Base-by-base conservation (phyloP, 164 flowering plant genomes). In the Piper betle region DNA sequence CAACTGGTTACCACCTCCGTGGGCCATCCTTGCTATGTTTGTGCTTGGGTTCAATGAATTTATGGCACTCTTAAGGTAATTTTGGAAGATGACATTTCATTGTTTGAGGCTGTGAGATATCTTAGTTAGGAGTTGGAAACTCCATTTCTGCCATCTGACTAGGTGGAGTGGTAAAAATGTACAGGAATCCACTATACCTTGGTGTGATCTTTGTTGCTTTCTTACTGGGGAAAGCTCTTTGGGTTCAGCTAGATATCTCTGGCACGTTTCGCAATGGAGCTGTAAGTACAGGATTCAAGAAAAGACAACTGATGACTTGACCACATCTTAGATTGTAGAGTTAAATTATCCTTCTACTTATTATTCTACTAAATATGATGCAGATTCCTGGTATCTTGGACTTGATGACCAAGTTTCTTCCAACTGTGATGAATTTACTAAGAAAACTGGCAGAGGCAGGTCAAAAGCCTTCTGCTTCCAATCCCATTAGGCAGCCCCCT, bases 371-470 rank as follows among this genome's bases (percentile, higher is more conserved):
- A 25, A 25, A 4, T 58, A 16, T 6, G 3, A 37, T 58, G 52
- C 90, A 93, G 99, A 84, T 93, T 77, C 94, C 97, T 13, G 99
- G 97, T 42, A 72, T 93, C 42, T 74, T 93, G 25, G 83, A 96
- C 17, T 57, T 93, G 60, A 83, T 92, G 17, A 79, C 87, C 16
- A 90, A 84, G 79, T 74, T 93, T 62, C 72, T 90, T 55, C 99
- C 99, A 17, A 87, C 96, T 15, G 72, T 93, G 55, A 88, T 84
- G 90, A 86, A 86, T 76, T 80, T 93, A 70, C 82, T 90, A 12
- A 81, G 71, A 62, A 82, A 73, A 73, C 80, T 93, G 66, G 94
- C 99, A 0, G 89, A 84, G 60, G 80, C 81, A 61, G 99, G 94
- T 55, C 79, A 81, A 46, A 62, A 4, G 11, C 78, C 83, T 33